These are phyloP conservation scores for Clonostachys chloroleuca DNA, from an alignment of 2,329 filamentous ascomycete species.

Conservation along the genomic window DNA sequence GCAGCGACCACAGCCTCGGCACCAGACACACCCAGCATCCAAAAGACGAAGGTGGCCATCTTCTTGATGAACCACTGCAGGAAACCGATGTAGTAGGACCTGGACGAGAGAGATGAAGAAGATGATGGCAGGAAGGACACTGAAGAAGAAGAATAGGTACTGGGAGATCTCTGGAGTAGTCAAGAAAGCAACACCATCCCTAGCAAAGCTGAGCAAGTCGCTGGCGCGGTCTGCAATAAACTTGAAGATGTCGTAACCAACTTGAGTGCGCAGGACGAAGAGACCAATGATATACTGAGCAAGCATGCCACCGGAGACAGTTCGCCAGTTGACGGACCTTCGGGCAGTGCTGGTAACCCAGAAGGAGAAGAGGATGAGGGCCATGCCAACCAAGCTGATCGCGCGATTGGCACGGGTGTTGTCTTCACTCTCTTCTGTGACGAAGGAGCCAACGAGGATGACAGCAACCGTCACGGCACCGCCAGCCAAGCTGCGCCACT, in stretches of 20 bases:
- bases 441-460: constrained; percentile 76
- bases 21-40: constrained; percentile 80
- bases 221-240: constrained; percentile 77
- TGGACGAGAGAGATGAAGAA: constrained; percentile 95
- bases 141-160: constrained; percentile 65
- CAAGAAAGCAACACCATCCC: constrained; percentile 70
- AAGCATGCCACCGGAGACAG: constrained; percentile 84
- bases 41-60: constrained; percentile 89
- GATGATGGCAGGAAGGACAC: constrained; percentile 86
- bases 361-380: constrained; percentile 64
- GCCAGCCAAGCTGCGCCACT: constrained; percentile 57
- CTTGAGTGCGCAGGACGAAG: constrained; percentile 78
- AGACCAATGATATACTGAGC: constrained; percentile 84
- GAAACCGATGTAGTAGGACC: constrained; percentile 73
- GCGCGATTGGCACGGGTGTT: constrained; percentile 80
- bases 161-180: constrained; percentile 33
- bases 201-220: constrained; percentile 71
- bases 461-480: constrained; percentile 62
- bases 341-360: constrained; percentile 70
- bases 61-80: constrained; percentile 89
- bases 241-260: constrained; percentile 86
- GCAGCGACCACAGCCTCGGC: constrained; percentile 92
- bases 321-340: constrained; percentile 63
- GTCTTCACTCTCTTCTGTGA: constrained; percentile 62
- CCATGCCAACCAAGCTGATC: constrained; percentile 74